phyloP scores from a whole-genome alignment of 2,329 filamentous ascomycete genomes.

The Calonectria pteridis region DNA sequence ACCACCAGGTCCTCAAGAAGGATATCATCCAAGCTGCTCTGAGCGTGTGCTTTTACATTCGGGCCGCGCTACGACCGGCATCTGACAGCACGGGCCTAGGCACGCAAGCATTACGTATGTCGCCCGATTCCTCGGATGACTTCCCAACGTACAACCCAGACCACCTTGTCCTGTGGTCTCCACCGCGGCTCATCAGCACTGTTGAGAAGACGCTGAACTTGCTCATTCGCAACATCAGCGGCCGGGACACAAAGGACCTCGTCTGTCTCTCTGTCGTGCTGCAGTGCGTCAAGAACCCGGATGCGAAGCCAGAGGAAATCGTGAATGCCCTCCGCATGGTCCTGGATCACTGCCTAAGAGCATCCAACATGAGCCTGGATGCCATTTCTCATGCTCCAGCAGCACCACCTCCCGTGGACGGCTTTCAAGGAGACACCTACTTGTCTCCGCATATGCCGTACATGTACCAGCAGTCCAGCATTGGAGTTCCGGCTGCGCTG shows the following conservation, averaged over 20 bases:
- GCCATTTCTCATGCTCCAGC: constrained; percentile 38
- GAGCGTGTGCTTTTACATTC: constrained; percentile 68
- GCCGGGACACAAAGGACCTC: constrained; percentile 65
- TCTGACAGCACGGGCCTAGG: constrained; percentile 46
- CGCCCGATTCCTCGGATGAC: constrained; percentile 51
- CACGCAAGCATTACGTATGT: constrained; percentile 49
- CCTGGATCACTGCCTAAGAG: constrained; percentile 59
- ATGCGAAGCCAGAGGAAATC: constrained; percentile 58
- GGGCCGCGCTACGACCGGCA: constrained; percentile 46
- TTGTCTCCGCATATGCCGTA: constrained; percentile 44
- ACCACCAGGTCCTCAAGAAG: constrained; percentile 64
- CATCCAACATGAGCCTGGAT: constrained; percentile 58
- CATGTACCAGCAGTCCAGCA: constrained; percentile 47
- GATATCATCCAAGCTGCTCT: constrained; percentile 68
- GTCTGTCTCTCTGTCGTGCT: constrained; percentile 62
- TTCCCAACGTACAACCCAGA: constrained; percentile 51
- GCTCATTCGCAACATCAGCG: constrained; percentile 59
- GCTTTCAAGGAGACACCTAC: constrained; percentile 45
- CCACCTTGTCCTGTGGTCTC: constrained; percentile 57
- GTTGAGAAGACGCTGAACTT: constrained; percentile 63
- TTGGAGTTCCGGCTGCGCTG: constrained; percentile 43
- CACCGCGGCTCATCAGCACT: constrained; percentile 54
- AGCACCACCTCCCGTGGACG: constrained; percentile 25
- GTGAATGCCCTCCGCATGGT: constrained; percentile 55
- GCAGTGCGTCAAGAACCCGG: constrained; percentile 57